Percentiles rank a stretch among this genome's conserved stretches.
Conservation (phyloP, 208 protist genomes). For the Crithidia sp. region DNA sequence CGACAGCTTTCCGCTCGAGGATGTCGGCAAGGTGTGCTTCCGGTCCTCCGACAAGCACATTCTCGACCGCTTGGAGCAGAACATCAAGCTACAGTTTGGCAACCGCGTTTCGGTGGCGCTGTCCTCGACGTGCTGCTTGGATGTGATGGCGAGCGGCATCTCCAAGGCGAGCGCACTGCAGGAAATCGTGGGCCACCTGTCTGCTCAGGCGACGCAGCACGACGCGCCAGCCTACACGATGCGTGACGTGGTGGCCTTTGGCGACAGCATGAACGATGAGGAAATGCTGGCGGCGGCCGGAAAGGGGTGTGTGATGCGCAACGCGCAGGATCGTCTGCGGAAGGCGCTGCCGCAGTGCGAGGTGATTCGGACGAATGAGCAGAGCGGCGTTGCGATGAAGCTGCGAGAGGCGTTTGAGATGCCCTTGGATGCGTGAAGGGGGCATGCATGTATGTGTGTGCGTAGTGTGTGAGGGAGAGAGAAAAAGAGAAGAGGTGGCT, state of each 20-base stretch:
- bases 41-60: constrained; percentile 43
- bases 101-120: constrained; percentile 54
- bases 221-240: constrained; percentile 14
- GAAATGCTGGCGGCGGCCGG: constrained; percentile 50
- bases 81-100: constrained; percentile 44
- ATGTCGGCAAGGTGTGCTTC: constrained; percentile 76
- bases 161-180: constrained; percentile 65
- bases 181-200: constrained; percentile 39
- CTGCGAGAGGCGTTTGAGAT: constrained; percentile 44
- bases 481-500: not conserved
- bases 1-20: constrained; percentile 53
- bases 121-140: constrained; percentile 61
- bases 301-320: constrained; percentile 58
- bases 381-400: constrained; percentile 57
- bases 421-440: constrained; percentile 1
- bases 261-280: constrained; percentile 74
- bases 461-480: not conserved
- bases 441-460: not conserved
- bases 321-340: constrained; percentile 54
- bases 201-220: not conserved
- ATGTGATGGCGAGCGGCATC: constrained; percentile 59
- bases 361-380: constrained; percentile 45
- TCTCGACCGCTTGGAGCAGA: constrained; percentile 46
- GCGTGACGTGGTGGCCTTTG: constrained; percentile 46
- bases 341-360: constrained; percentile 41